These are phyloP conservation scores for Acanthamoeba pearcei DNA, from an alignment of 208 protist species.

Conservation along the genomic window DNA sequence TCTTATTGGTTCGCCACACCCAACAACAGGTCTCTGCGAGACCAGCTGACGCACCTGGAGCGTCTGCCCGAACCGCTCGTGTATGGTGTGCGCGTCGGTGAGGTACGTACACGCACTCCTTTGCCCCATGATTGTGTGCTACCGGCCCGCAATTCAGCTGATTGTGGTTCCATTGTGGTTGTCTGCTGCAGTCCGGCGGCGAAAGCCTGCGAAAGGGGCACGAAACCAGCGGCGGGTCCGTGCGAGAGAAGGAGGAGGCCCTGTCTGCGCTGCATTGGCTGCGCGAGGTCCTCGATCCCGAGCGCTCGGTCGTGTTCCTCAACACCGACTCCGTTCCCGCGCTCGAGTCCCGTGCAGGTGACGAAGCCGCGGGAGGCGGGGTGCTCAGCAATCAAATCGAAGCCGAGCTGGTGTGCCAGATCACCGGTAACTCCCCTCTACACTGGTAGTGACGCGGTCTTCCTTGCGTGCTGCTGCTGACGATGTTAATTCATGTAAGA, in stretches of 20 bases:
- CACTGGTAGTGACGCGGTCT: not conserved
- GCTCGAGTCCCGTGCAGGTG: slow-evolving; percentile 7
- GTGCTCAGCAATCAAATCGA: slow-evolving; percentile 65
- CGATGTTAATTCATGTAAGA: not conserved
- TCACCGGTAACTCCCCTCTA: slow-evolving; percentile 50
- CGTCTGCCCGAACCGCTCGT: slow-evolving; percentile 5
- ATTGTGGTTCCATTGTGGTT: not conserved
- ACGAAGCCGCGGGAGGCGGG: not conserved
- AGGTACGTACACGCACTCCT: not conserved
- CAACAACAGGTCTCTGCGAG: not conserved
- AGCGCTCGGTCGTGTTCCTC: slow-evolving; percentile 83
- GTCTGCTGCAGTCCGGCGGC: not conserved
- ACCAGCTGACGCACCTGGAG: not conserved
- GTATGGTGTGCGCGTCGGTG: not conserved
- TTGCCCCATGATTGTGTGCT: too few species aligned
- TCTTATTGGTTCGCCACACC: not conserved
- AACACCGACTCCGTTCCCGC: slow-evolving; percentile 83
- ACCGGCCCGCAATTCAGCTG: not conserved
- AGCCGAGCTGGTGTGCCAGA: slow-evolving; percentile 67
- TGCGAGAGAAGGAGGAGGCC: slow-evolving; percentile 22
- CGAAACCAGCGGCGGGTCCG: not conserved
- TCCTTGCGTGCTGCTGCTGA: too few species aligned
- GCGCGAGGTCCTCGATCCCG: slow-evolving; percentile 71
- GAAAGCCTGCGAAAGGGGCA: not conserved
- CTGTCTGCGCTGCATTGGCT: slow-evolving; percentile 70